Evolutionary conservation across 2,329 filamentous ascomycete species (phyloP).

Genomic region (Neofusicoccum kwambonambiense): DNA sequence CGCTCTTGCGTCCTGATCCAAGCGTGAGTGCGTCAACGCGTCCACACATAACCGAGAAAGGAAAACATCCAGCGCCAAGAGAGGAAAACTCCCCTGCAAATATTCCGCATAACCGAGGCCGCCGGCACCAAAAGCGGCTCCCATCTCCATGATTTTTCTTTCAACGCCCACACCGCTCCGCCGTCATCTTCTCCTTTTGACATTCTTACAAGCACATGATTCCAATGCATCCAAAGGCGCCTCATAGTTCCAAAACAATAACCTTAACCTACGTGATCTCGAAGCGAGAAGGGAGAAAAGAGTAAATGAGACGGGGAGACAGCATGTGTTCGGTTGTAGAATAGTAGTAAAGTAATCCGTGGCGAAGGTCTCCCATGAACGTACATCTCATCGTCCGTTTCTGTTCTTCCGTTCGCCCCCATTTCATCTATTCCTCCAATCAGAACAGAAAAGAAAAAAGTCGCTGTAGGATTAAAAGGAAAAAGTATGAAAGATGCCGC

Average conservation of each 20-base stretch:
- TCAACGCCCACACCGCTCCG: too few relatives aligned
- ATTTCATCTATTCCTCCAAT: neutral
- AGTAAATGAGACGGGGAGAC: neutral
- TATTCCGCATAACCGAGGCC: too few relatives aligned
- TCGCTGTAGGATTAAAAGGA: slow-evolving; percentile 1
- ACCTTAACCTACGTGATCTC: neutral
- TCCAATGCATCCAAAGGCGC: neutral
- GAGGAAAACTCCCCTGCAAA: neutral
- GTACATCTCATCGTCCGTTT: neutral
- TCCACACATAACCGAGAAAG: neutral
- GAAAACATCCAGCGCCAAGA: neutral
- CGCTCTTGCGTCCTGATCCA: neutral
- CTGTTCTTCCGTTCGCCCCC: neutral
- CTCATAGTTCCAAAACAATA: neutral
- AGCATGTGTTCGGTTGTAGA: neutral
- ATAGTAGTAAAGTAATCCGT: neutral
- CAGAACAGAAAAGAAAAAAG: neutral
- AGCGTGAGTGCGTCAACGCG: neutral
- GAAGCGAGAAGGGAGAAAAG: neutral
- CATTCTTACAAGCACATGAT: neutral
- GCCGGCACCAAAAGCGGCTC: too few relatives aligned
- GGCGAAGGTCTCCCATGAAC: neutral
- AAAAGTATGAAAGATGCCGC: neutral
- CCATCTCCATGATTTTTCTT: too few relatives aligned
- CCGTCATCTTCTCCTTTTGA: too few relatives aligned